Conservation (phyloP, 176 grass and related monocot species). For the Musa schizocarpa region DNA sequence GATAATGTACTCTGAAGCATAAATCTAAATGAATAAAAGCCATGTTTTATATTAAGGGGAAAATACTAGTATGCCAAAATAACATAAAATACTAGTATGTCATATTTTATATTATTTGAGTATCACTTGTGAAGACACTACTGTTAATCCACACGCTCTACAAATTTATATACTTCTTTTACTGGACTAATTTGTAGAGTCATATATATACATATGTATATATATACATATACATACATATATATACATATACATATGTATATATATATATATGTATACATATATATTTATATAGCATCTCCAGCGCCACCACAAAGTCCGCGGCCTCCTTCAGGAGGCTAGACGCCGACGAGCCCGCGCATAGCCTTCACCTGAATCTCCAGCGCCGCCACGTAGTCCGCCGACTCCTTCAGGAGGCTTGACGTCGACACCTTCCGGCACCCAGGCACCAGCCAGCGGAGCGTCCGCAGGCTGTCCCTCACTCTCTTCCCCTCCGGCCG, state of each 20-base stretch:
- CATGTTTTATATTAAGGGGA: too few species aligned
- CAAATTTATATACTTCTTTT: background rate
- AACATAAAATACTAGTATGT: background rate
- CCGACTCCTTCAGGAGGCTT: conserved; percentile 77
- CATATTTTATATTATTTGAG: background rate
- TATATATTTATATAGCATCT: conserved; percentile 31
- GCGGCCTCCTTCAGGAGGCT: conserved; percentile 72
- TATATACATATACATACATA: too few species aligned
- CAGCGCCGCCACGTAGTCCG: conserved; percentile 83
- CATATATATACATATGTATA: too few species aligned
- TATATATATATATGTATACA: too few species aligned
- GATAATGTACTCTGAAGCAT: too few species aligned
- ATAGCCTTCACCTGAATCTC: conserved; percentile 89
- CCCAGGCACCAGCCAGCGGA: conserved; percentile 72
- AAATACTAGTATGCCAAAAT: background rate
- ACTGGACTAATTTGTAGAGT: background rate
- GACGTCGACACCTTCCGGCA: conserved; percentile 67
- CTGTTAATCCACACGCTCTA: background rate
- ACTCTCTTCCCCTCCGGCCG: conserved; percentile 35
- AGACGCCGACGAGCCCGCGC: conserved; percentile 46
- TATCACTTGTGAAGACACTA: background rate
- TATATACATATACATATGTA: too few species aligned
- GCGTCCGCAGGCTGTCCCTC: conserved; percentile 54
- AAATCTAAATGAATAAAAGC: too few species aligned
- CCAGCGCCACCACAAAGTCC: conserved; percentile 77